Evolutionary conservation across 192 early-diverging fungal species (phyloP).

Genomic region (Geosiphon pyriformis): DNA sequence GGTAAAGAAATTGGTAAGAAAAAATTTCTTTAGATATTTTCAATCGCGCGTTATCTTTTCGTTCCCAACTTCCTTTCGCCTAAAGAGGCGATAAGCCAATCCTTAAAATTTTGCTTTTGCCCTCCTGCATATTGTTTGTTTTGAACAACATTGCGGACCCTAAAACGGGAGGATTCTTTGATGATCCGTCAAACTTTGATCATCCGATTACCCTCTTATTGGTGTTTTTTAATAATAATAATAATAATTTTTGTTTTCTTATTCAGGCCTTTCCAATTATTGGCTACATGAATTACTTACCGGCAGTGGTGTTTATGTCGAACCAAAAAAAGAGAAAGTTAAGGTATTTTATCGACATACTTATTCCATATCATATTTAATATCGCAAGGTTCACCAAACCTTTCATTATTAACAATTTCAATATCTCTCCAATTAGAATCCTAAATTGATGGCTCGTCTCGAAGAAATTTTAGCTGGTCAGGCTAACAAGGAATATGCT

Average conservation of each 20-base stretch:
- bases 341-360: slow-evolving; percentile 24
- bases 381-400: neutral
- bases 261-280: slow-evolving; percentile 23
- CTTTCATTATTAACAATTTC: neutral
- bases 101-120: neutral
- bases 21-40: neutral
- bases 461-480: slow-evolving; percentile 24
- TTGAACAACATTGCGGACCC: neutral
- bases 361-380: neutral
- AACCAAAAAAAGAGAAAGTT: slow-evolving; percentile 14
- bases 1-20: slow-evolving; percentile 28
- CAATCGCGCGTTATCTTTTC: too few species aligned
- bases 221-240: too few species aligned
- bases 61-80: neutral
- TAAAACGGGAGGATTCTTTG: neutral
- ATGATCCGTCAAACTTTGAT: neutral
- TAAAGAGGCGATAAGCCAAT: too few species aligned
- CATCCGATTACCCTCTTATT: too few species aligned
- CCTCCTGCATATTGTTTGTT: neutral
- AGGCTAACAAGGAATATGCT: slow-evolving; percentile 28
- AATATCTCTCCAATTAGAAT: neutral
- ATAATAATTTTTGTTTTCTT: too few species aligned
- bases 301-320: slow-evolving; percentile 20
- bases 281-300: slow-evolving; percentile 27
- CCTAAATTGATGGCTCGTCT: slow-evolving; percentile 21